These are phyloP conservation scores for Wickerhamiella lipophila DNA, from an alignment of 805 yeast genomes.

Conservation along the genomic window DNA sequence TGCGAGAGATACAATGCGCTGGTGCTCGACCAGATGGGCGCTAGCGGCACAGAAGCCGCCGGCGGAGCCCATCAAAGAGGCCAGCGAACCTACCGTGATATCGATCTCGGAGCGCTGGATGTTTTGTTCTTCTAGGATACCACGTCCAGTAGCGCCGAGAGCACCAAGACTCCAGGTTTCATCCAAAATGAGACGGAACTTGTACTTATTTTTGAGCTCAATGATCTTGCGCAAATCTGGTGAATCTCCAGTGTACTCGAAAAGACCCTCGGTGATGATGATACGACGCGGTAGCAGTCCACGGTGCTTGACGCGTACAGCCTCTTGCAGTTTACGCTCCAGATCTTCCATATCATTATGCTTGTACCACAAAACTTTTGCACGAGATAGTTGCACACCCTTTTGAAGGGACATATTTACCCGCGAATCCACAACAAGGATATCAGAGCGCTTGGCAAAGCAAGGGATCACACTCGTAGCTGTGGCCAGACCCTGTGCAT, in stretches of 20 bases:
- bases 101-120: conserved; percentile 62
- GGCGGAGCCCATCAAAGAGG: conserved; percentile 64
- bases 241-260: conserved; percentile 67
- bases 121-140: conserved; percentile 61
- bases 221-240: conserved; percentile 57
- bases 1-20: conserved; percentile 77
- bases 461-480: conserved; percentile 84
- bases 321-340: conserved; percentile 47
- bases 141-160: conserved; percentile 74
- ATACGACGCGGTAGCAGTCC: conserved; percentile 79
- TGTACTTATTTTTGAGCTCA: conserved; percentile 65
- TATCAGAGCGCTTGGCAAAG: conserved; percentile 88
- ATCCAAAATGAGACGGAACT: conserved; percentile 76
- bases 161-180: conserved; percentile 81
- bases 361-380: conserved; percentile 57
- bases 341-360: conserved; percentile 83
- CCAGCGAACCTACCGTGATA: conserved; percentile 77
- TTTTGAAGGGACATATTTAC: conserved; percentile 70
- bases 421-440: conserved; percentile 74
- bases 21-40: conserved; percentile 73
- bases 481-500: conserved; percentile 86
- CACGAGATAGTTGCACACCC: conserved; percentile 75
- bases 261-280: conserved; percentile 83
- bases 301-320: conserved; percentile 45
- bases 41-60: conserved; percentile 94